Evolutionary conservation across 2,329 filamentous ascomycete species (phyloP), one percentile per base, ranked within the genome.

Genomic region (Hymenoscyphus linearis): DNA sequence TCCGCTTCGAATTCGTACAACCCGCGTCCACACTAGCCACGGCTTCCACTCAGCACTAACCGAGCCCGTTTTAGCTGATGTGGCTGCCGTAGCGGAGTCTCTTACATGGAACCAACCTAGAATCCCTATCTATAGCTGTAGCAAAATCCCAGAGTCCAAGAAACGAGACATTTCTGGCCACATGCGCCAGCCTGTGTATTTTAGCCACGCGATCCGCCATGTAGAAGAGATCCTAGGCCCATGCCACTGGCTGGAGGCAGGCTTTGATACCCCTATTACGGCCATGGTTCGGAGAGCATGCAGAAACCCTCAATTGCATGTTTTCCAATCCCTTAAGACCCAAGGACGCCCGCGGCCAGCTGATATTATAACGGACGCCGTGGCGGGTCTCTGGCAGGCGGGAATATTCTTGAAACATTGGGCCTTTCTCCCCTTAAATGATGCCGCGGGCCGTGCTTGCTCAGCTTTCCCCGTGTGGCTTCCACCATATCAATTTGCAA

Each of bases 401-500:
- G n/a, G n/a, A n/a, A n/a, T n/a, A n/a, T n/a, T n/a, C n/a, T n/a
- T n/a, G n/a, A n/a, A n/a, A n/a, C n/a, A n/a, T n/a, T n/a, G n/a
- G n/a, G n/a, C n/a, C n/a, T n/a, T n/a, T n/a, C n/a, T n/a, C n/a
- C n/a, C n/a, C n/a, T n/a, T n/a, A n/a, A n/a, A n/a, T n/a, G n/a
- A n/a, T n/a, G n/a, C n/a, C n/a, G n/a, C n/a, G n/a, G n/a, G n/a
- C n/a, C n/a, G n/a, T n/a, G n/a, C n/a, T n/a, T n/a, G n/a, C n/a
- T n/a, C n/a, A n/a, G n/a, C n/a, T n/a, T n/a, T n/a, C n/a, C n/a
- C n/a, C n/a, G n/a, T n/a, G n/a, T n/a, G n/a, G n/a, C n/a, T n/a
- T n/a, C n/a, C n/a, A n/a, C 70, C 73, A 7, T 76, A 76, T 60
- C 74, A 76, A 52, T 76, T 76, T 52, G 70, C 73, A 52, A 73